These are phyloP conservation scores for Arthrobotrys conoides DNA, from an alignment of 2,329 filamentous ascomycete genomes.

Conservation along the genomic window DNA sequence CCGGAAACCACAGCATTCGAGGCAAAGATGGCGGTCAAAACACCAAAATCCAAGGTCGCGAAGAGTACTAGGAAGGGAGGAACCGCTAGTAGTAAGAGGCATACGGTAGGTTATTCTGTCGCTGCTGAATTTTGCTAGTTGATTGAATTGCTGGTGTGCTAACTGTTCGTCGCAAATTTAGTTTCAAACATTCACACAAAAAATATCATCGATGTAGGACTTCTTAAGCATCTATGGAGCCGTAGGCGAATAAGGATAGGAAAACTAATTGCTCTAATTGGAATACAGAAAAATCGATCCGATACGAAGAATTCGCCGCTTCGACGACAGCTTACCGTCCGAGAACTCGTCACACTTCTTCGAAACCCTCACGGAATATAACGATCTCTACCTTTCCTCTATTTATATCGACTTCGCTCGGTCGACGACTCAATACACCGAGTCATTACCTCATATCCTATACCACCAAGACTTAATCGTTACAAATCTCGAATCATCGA, in stretches of 20 bases:
- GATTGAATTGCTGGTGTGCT: conserved; percentile 2
- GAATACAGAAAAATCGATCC: conserved; percentile 79
- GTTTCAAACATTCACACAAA: conserved; percentile 65
- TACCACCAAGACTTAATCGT: conserved; percentile 91
- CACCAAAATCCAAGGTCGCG: conserved; percentile 45
- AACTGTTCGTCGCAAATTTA: conserved; percentile 38
- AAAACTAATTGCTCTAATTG: neutral
- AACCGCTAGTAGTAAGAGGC: conserved; percentile 62
- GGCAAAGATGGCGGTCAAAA: conserved; percentile 52
- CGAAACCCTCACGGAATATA: conserved; percentile 86
- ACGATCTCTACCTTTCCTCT: conserved; percentile 88
- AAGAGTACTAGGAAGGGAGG: conserved; percentile 62
- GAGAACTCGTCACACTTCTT: conserved; percentile 88
- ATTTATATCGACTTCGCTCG: conserved; percentile 83
- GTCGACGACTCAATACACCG: conserved; percentile 81
- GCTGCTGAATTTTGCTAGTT: neutral
- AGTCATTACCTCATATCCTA: conserved; percentile 91
- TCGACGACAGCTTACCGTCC: conserved; percentile 84
- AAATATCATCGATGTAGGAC: conserved; percentile 63
- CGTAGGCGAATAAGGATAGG: neutral
- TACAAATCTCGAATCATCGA: conserved; percentile 69
- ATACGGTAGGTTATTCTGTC: conserved; percentile 60
- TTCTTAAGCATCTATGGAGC: neutral
- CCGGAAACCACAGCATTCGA: conserved; percentile 14
- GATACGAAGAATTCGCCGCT: conserved; percentile 86